Evolutionary conservation across 78 protist species (phyloP).

Genomic region (Bigelowiella natans): DNA sequence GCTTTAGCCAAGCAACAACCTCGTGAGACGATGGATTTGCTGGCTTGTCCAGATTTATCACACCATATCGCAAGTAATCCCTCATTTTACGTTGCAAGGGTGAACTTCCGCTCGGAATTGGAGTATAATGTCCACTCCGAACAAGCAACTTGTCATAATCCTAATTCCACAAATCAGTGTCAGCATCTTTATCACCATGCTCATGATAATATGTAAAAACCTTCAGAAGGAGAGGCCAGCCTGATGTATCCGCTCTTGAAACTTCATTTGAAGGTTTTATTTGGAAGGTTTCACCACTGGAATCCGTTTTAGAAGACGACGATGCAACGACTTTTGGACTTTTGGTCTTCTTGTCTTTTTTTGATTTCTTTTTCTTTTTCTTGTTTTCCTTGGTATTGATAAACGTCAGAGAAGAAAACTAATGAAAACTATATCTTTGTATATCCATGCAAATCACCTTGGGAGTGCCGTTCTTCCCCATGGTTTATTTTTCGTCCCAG

Average conservation of each 20-base stretch:
- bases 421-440: neutral
- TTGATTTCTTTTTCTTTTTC: neutral
- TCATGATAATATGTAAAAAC: neutral
- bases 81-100: constrained; percentile 85
- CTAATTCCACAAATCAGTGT: constrained; percentile 23
- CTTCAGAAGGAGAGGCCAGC: constrained; percentile 80
- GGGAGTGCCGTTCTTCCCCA: neutral
- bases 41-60: constrained; percentile 99
- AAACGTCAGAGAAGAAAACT: neutral
- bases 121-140: constrained; percentile 90
- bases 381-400: neutral
- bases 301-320: neutral
- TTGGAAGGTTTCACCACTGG: neutral
- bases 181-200: neutral
- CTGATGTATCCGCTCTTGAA: constrained; percentile 46
- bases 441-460: neutral
- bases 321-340: neutral
- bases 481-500: neutral
- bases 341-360: neutral
- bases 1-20: constrained; percentile 94
- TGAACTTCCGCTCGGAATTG: constrained; percentile 82
- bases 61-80: constrained; percentile 90
- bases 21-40: constrained; percentile 99
- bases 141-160: constrained; percentile 82
- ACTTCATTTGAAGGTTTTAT: constrained; percentile 22